These are phyloP conservation scores for Piromyces sp. DNA, from an alignment of 192 early-diverging fungal species.

Conservation along the genomic window DNA sequence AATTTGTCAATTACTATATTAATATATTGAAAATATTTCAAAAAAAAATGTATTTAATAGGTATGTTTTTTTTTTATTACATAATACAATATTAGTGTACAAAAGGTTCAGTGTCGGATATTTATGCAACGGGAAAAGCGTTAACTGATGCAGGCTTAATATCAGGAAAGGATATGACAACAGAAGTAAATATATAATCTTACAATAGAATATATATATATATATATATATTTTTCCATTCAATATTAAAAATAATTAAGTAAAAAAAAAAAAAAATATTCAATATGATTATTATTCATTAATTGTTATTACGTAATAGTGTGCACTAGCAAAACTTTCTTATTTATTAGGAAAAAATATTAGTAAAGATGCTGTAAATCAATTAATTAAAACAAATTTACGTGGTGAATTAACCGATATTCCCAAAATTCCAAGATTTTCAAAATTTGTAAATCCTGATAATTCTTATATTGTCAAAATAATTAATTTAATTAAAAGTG, in stretches of 20 bases:
- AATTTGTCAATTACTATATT: too few species aligned
- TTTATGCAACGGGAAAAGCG: not conserved
- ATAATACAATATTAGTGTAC: not conserved
- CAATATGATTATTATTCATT: too few species aligned
- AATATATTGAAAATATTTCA: too few species aligned
- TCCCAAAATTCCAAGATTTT: conserved; percentile 29
- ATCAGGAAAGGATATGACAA: not conserved
- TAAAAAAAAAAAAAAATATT: too few species aligned
- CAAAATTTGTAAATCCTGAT: not conserved
- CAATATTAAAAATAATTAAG: too few species aligned
- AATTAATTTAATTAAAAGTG: conserved; percentile 6
- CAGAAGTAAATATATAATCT: not conserved
- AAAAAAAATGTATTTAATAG: too few species aligned
- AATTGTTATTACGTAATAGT: conserved; percentile 19
- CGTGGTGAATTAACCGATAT: conserved; percentile 75
- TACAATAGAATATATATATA: too few species aligned
- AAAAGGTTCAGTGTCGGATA: not conserved
- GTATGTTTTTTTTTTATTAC: too few species aligned
- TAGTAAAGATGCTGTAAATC: conserved; percentile 50
- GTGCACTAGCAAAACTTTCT: conserved; percentile 86
- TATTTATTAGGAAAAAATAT: conserved; percentile 66
- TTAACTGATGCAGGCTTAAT: not conserved
- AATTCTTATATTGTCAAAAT: conserved; percentile 6
- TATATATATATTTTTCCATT: too few species aligned
- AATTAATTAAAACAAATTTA: conserved; percentile 63